Evolutionary conservation across 106 monocot genomes (phyloP).

Genomic region (Ottelia alismoides): DNA sequence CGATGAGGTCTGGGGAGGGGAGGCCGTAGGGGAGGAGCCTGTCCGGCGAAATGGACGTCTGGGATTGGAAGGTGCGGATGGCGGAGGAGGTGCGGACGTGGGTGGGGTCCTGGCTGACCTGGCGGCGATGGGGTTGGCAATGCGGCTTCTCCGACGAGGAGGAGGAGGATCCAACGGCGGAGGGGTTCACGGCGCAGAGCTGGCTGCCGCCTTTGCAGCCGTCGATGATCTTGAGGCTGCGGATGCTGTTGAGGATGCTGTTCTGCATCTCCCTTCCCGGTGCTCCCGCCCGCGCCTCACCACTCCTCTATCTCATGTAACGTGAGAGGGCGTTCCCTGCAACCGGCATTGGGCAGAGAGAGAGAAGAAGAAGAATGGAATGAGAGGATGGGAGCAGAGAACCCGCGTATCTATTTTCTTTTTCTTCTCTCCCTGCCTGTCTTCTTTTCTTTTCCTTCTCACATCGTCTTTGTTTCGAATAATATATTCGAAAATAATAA

Average conservation of each 20-base stretch:
- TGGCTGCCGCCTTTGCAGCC: slow-evolving; percentile 56
- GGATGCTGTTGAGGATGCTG: slow-evolving; percentile 73
- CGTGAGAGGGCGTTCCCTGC: too few relatives aligned
- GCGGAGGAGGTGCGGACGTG: slow-evolving; percentile 27
- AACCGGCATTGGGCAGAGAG: too few relatives aligned
- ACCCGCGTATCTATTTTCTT: too few relatives aligned
- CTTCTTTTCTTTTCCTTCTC: too few relatives aligned
- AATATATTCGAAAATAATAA: too few relatives aligned
- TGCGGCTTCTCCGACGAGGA: slow-evolving; percentile 13
- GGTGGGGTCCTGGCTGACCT: neutral
- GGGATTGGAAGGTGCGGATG: slow-evolving; percentile 27
- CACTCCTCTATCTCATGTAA: too few relatives aligned
- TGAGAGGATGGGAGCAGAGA: too few relatives aligned
- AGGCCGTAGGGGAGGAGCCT: slow-evolving; percentile 64
- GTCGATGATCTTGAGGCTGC: slow-evolving; percentile 79
- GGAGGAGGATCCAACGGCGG: slow-evolving; percentile 3
- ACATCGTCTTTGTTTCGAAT: too few relatives aligned
- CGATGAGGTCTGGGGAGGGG: slow-evolving; percentile 58
- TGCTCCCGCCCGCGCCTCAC: neutral
- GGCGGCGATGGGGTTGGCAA: slow-evolving; percentile 6
- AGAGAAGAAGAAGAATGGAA: too few relatives aligned
- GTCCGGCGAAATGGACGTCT: slow-evolving; percentile 20
- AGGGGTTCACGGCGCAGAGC: slow-evolving; percentile 34
- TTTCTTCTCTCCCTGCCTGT: too few relatives aligned
- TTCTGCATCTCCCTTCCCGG: slow-evolving; percentile 52